Percentiles rank a stretch among this genome's conserved stretches.
phyloP scores from a whole-genome alignment of 257 asterid genomes.

The Solanum gracilifrons region DNA sequence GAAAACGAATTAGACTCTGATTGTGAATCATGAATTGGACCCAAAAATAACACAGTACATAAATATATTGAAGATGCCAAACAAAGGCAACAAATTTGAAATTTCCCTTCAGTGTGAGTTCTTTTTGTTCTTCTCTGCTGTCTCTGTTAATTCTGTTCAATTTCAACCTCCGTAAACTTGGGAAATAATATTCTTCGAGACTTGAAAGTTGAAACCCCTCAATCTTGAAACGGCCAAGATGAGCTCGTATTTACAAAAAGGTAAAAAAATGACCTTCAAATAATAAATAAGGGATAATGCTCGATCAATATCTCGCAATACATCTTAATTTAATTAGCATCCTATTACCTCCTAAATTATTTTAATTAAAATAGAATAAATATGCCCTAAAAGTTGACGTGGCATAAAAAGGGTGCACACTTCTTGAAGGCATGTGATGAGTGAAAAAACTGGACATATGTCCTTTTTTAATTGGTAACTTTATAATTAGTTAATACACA shows the following conservation, averaged over 20 bases:
- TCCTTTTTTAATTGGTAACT: too few relatives aligned
- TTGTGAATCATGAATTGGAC: background rate
- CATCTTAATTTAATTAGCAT: background rate
- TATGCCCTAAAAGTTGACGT: background rate
- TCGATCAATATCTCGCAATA: background rate
- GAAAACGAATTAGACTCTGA: slow-evolving; percentile 49
- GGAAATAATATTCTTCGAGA: background rate
- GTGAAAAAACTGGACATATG: background rate
- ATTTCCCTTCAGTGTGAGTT: background rate
- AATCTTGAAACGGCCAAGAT: background rate
- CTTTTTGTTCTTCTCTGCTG: background rate
- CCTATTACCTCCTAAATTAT: background rate
- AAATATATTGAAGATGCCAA: slow-evolving; percentile 1
- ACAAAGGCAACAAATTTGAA: background rate
- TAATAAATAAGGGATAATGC: too few relatives aligned
- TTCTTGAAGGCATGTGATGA: too few relatives aligned
- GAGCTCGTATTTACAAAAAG: background rate
- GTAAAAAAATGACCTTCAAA: too few relatives aligned
- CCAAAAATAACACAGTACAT: background rate
- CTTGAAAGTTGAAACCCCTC: background rate
- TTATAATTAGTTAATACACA: background rate
- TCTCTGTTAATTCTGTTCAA: background rate
- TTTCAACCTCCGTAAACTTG: background rate
- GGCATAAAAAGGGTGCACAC: background rate
- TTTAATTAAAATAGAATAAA: too few relatives aligned